Base-by-base conservation (phyloP, 2,329 filamentous ascomycete species). In the Tolypocladium ovalisporum region DNA sequence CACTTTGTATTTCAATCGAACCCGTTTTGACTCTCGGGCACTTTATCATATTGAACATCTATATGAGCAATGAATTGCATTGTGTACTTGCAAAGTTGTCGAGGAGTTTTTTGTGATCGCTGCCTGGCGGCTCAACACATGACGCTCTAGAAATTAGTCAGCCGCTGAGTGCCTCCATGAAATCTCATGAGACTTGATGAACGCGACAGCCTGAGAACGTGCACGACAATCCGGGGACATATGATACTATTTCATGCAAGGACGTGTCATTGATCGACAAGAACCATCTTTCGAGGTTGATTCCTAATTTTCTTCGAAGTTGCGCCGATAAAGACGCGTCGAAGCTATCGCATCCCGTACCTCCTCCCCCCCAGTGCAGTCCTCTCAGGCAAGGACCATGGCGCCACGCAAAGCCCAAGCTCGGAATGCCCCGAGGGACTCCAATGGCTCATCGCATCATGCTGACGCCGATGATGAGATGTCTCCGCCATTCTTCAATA, bases 401-500 rank as follows among this genome's bases (percentile, higher is more conserved):
- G 29, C 55, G 35, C 55, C 47, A 10, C 55, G 36, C 47, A 53
- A 52, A 13, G 13, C 27, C 10, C 27, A 36, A 52, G 47, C 55
- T 54, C 57, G 56, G 29, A 34, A 47, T 47, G 51, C 56, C 24
- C 36, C 49, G 37, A 19, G 24, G 51, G 19, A 17, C 12, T 15
- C 47, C 19, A 34, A 22, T 22, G 47, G 19, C 47, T 15, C 29
- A 8, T 15, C 47, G 35, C 29, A 52, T 3, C 29, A 52, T 10
- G 2, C 29, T 29, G 58, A 60, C 24, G 57, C 61, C 29, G 64
- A 64, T 10, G 58, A 66, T 40, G 65, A 70, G 29, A 60, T 64
- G 1, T 59, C 63, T 27, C 70, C 73, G 29, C 75, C 75, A 2
- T 79, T 85, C 66, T 82, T 81, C 72, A 80, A 82, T 70, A 83